phyloP scores from a whole-genome alignment of 306 rosid species.

The Medicago ruthenica region DNA sequence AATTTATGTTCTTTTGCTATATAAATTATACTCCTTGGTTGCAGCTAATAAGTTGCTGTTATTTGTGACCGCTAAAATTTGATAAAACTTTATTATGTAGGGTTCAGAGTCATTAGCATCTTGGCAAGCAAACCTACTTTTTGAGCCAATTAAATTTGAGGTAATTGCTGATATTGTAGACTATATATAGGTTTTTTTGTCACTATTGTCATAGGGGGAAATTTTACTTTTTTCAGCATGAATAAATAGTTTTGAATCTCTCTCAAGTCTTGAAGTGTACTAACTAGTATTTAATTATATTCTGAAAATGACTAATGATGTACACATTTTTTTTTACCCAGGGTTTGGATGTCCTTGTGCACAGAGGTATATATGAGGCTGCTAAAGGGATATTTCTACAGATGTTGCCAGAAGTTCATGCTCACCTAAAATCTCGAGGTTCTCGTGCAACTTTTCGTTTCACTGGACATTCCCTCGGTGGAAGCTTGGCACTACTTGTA shows the following conservation, averaged over 20 bases:
- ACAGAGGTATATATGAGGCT: slow-evolving; percentile 97
- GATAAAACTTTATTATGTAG: slow-evolving; percentile 46
- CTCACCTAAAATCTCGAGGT: slow-evolving; percentile 70
- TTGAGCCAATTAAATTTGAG: slow-evolving; percentile 92
- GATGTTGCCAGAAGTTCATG: slow-evolving; percentile 82
- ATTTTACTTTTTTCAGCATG: background rate
- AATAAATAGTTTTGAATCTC: slow-evolving; percentile 2
- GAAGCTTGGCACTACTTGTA: slow-evolving; percentile 88
- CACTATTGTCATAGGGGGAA: background rate
- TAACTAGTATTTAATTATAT: background rate
- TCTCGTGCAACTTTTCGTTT: slow-evolving; percentile 73
- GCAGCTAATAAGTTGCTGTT: background rate
- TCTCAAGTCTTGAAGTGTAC: background rate
- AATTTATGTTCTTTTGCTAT: background rate
- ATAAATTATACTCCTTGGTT: slow-evolving; percentile 7
- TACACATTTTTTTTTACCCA: slow-evolving; percentile 29
- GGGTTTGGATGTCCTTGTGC: slow-evolving; percentile 87
- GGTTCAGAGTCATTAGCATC: slow-evolving; percentile 93
- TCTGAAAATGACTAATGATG: slow-evolving; percentile 35
- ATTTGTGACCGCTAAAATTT: background rate
- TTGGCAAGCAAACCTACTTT: slow-evolving; percentile 98
- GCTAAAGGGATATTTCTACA: slow-evolving; percentile 92
- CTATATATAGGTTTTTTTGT: background rate
- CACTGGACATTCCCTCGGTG: slow-evolving; percentile 98
- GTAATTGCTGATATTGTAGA: slow-evolving; percentile 47